Evolutionary conservation across 164 flowering plant species (phyloP), one percentile per base, ranked within the genome.

Genomic region (Chloranthus sessilifolius): DNA sequence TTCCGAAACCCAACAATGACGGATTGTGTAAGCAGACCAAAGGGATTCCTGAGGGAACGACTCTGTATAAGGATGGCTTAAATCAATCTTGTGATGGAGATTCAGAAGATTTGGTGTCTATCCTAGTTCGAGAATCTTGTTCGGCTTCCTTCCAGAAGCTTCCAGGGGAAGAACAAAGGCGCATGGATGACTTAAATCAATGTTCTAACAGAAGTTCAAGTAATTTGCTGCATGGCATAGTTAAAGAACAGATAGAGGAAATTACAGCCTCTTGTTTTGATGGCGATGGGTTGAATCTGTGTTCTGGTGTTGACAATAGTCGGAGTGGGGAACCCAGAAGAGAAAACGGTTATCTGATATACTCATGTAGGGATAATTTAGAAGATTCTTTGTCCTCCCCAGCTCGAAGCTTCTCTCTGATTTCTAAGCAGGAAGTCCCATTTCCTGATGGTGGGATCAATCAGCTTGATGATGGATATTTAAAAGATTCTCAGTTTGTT

Each of bases 101-200:
- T 19, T 22, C 17, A 22, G 30, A 37, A 24, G 29, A 23, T 36
- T 10, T 7, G 31, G 17, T 35, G 23, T 35, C 61, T 22, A 37
- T 6, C 21, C 57, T 38, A 24, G 55, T 50, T 17, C 43, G 16
- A 30, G 10, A n/a, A 2, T 38, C 56, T 41, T 26, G 45, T 47
- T 28, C 37, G 38, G 21, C 45, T 41, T 30, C 68, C 17, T 20
- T 12, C 22, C 46, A 28, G n/a, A 61, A 22, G 33, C 39, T 10
- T 23, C 36, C 7, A 26, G 26, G 43, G 22, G 58, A 52, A 40
- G 44, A 41, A 7, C 44, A 43, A n/a, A 31, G 14, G 36, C 20
- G 57, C 17, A 39, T 45, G 48, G 58, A 65, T 53, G 61, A 58
- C 28, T 52, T 65, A 37, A 56, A 53, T 39, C 65, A 49, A 33